Conservation (phyloP, 345 rosid genomes). For the Salix caprea region DNA sequence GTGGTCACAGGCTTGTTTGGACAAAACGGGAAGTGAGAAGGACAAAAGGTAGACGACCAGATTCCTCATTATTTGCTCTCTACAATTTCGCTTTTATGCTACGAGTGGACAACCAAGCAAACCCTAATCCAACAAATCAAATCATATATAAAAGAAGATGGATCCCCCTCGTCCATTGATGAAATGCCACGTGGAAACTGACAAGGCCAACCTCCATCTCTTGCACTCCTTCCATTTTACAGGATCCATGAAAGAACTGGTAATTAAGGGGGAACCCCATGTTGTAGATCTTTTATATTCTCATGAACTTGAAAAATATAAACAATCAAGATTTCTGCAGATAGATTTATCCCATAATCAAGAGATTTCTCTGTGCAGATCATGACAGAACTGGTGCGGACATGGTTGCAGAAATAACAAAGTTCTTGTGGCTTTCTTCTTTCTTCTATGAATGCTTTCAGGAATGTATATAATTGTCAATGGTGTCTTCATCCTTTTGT, state of each 20-base stretch:
- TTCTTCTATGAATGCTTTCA: not conserved
- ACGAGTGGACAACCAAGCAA: not conserved
- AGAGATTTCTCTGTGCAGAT: not conserved
- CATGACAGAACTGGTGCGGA: no score
- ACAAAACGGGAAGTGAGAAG: not conserved
- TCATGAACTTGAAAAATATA: not conserved
- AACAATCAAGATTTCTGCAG: not conserved
- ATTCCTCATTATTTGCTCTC: not conserved
- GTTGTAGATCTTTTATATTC: not conserved
- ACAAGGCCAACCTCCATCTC: not conserved
- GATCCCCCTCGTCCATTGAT: constrained; percentile 9
- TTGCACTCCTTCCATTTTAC: not conserved
- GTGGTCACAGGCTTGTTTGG: not conserved
- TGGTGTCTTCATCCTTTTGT: not conserved
- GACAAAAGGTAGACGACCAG: not conserved
- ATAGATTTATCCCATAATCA: not conserved
- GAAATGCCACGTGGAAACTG: not conserved
- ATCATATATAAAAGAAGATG: not conserved
- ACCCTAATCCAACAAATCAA: not conserved
- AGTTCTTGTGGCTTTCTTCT: not conserved
- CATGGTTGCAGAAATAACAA: not conserved
- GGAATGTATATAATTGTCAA: not conserved
- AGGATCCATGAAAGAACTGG: not conserved
- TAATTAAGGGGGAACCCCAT: not conserved
- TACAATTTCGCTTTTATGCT: not conserved